Evolutionary conservation across 2,329 filamentous ascomycete species (phyloP).

Genomic region (Fusarium poae): DNA sequence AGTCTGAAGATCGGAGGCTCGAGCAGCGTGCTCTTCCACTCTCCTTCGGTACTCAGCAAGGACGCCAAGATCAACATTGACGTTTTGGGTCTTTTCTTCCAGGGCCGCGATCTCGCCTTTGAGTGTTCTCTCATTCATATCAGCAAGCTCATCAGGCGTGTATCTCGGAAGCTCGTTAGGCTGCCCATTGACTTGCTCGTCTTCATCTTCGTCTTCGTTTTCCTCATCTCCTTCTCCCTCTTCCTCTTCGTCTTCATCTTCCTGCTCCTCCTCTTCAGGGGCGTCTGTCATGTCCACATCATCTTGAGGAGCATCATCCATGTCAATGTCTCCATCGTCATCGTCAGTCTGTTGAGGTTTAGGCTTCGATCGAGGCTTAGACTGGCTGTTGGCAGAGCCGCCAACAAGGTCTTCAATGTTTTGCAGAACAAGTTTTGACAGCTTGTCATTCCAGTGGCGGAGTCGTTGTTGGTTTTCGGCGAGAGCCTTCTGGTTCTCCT

Average conservation of each 20-base stretch:
- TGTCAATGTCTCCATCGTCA: constrained; percentile 53
- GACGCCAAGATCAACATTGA: constrained; percentile 89
- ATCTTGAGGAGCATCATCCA: constrained; percentile 49
- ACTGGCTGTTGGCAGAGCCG: constrained; percentile 49
- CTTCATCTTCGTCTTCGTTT: constrained; percentile 45
- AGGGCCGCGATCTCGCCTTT: constrained; percentile 73
- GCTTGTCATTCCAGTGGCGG: constrained; percentile 90
- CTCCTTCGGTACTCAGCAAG: constrained; percentile 89
- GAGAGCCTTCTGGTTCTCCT: constrained; percentile 93
- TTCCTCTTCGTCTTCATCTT: constrained; percentile 9
- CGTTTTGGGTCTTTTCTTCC: constrained; percentile 81
- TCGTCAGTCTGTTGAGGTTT: constrained; percentile 45
- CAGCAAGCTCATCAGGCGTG: constrained; percentile 76
- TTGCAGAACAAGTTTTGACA: constrained; percentile 84
- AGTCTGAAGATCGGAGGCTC: constrained; percentile 84
- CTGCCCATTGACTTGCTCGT: constrained; percentile 49
- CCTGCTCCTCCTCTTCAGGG: constrained; percentile 47
- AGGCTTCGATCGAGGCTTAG: constrained; percentile 46
- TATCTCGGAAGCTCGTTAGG: constrained; percentile 79
- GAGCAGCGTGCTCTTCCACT: constrained; percentile 83
- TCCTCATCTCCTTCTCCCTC: constrained; percentile 49
- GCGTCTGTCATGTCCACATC: constrained; percentile 51
- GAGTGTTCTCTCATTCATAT: constrained; percentile 72
- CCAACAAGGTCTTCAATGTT: constrained; percentile 78
- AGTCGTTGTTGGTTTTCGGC: constrained; percentile 87